Conservation (phyloP, 2,329 filamentous ascomycete genomes). For the Biscogniauxia marginata region DNA sequence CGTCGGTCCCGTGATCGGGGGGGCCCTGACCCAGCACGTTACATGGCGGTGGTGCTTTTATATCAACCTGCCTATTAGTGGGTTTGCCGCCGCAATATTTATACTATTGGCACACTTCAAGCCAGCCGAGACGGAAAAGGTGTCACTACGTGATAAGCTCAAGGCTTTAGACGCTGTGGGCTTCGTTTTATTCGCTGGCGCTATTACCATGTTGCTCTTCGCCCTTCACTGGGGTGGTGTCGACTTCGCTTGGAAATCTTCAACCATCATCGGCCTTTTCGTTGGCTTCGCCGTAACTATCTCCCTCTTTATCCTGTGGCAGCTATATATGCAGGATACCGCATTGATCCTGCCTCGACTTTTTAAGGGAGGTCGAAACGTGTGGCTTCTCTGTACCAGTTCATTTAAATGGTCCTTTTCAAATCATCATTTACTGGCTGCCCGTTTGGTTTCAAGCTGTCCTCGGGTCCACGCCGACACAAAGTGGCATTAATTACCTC, state of each 20-base stretch:
- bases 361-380: constrained; percentile 13
- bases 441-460: constrained; percentile 23
- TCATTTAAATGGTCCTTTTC: constrained; percentile 20
- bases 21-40: constrained; percentile 14
- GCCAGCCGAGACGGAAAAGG: background rate
- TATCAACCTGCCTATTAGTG: constrained; percentile 20
- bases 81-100: constrained; percentile 3
- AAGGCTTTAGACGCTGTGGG: constrained; percentile 6
- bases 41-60: constrained; percentile 25
- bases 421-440: constrained; percentile 18
- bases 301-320: constrained; percentile 14
- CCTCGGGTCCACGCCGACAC: background rate
- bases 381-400: constrained; percentile 1
- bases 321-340: constrained; percentile 2
- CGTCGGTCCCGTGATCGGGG: constrained; percentile 15
- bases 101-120: constrained; percentile 3
- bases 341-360: constrained; percentile 15
- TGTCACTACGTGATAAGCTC: constrained; percentile 1
- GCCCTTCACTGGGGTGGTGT: constrained; percentile 17
- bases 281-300: constrained; percentile 10
- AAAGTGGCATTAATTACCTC: constrained; percentile 14
- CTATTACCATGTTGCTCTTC: constrained; percentile 14
- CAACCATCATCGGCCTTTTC: constrained; percentile 21
- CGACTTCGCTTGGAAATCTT: constrained; percentile 15
- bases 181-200: constrained; percentile 5